Conservation (phyloP, 176 grass and related monocot species). For the Zoysia japonica region DNA sequence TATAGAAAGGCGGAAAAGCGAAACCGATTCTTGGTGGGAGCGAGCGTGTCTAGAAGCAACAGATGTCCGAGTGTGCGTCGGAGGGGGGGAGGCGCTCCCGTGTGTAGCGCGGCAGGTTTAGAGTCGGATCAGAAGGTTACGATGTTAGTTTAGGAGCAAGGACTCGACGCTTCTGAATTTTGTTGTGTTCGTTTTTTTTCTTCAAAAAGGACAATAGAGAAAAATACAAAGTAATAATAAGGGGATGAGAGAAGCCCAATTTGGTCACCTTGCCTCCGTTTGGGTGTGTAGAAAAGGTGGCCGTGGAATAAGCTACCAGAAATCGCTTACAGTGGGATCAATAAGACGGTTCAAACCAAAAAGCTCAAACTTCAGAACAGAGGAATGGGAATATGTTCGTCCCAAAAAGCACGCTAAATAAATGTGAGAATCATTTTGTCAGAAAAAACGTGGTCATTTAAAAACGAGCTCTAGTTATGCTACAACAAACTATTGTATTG, state of each 20-base stretch:
- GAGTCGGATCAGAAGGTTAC: slow-evolving; percentile 44
- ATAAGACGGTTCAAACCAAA: slow-evolving; percentile 14
- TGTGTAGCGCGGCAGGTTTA: slow-evolving; percentile 33
- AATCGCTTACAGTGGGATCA: slow-evolving; percentile 5
- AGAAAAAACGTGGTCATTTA: too few relatives aligned
- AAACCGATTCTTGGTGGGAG: slow-evolving; percentile 45
- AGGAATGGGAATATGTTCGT: too few relatives aligned
- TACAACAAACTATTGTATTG: too few relatives aligned
- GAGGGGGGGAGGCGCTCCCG: slow-evolving; percentile 6
- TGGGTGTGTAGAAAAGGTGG: slow-evolving; percentile 32
- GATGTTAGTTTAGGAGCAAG: slow-evolving; percentile 8
- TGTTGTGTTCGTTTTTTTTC: slow-evolving; percentile 6
- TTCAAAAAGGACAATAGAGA: background rate
- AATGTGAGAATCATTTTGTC: too few relatives aligned
- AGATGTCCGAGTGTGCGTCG: slow-evolving; percentile 53
- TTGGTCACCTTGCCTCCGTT: slow-evolving; percentile 32
- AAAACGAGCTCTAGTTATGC: too few relatives aligned
- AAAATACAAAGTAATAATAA: background rate
- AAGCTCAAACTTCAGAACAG: too few relatives aligned
- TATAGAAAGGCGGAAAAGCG: slow-evolving; percentile 39
- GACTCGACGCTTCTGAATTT: slow-evolving; percentile 40
- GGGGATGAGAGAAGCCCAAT: slow-evolving; percentile 14
- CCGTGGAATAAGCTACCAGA: slow-evolving; percentile 22
- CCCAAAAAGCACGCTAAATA: too few relatives aligned
- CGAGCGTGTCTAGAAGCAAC: slow-evolving; percentile 56